phyloP scores from a whole-genome alignment of 257 asterid species.

The Plantago ovata region DNA sequence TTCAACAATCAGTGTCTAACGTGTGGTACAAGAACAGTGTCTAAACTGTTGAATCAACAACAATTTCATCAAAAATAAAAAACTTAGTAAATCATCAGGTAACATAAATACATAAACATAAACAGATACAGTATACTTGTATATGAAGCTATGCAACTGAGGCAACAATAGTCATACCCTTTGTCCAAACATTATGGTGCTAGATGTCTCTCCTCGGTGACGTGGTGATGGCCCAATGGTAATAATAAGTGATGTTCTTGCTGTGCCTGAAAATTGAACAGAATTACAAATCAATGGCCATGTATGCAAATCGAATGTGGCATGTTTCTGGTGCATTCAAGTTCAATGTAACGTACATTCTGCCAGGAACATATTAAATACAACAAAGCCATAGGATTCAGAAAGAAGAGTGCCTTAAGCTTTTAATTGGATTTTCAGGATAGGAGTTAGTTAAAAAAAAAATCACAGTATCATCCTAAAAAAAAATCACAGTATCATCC shows the following conservation, averaged over 20 bases:
- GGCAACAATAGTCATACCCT: conserved; percentile 34
- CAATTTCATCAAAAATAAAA: conserved; percentile 4
- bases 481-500: no score
- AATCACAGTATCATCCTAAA: no score
- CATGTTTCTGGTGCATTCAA: no score
- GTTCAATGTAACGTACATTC: no score
- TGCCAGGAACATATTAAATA: no score
- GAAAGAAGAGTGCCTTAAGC: no score
- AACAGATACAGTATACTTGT: background rate
- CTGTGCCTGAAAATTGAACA: conserved; percentile 46
- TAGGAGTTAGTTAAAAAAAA: no score
- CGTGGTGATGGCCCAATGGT: conserved; percentile 88
- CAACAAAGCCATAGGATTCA: no score
- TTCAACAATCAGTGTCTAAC: background rate
- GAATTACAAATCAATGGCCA: background rate
- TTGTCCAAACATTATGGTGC: conserved; percentile 89
- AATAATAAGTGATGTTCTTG: conserved; percentile 81
- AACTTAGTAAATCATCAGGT: background rate
- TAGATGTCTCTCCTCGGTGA: conserved; percentile 86
- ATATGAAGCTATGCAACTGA: conserved; percentile 6
- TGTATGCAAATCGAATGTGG: background rate
- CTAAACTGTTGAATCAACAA: conserved; percentile 15
- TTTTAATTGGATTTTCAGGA: no score
- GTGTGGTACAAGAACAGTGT: no score
- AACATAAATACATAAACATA: background rate